Conservation (phyloP, 208 protist species). For the Crithidia fasciculata region DNA sequence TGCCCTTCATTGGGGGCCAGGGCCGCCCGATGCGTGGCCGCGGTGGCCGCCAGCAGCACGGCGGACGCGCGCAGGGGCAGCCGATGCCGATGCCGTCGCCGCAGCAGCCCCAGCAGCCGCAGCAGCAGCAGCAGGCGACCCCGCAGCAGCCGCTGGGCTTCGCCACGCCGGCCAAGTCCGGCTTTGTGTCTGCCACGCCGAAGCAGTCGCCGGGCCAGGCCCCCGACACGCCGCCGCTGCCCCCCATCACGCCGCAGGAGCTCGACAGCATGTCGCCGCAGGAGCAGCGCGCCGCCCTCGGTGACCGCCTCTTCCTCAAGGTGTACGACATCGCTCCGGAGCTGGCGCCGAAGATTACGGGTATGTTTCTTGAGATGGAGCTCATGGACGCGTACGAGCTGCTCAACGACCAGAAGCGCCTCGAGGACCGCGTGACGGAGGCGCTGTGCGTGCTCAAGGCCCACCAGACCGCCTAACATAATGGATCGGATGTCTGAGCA, state of each 20-base stretch:
- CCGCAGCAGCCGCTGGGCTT: constrained; percentile 52
- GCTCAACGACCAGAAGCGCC: constrained; percentile 67
- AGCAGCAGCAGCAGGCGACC: constrained; percentile 25
- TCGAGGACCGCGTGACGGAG: constrained; percentile 81
- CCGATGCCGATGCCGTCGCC: constrained; percentile 41
- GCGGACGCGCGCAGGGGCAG: constrained; percentile 39
- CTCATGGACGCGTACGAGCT: constrained; percentile 72
- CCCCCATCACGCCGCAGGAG: constrained; percentile 82
- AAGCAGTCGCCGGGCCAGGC: constrained; percentile 64
- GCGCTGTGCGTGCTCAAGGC: constrained; percentile 79
- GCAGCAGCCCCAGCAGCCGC: constrained; percentile 31
- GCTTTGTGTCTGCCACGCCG: constrained; percentile 61
- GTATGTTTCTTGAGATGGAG: constrained; percentile 90
- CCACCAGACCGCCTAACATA: constrained; percentile 42
- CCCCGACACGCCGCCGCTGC: constrained; percentile 82
- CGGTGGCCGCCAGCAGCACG: constrained; percentile 40
- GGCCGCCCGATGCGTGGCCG: constrained; percentile 45
- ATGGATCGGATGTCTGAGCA: too few relatives aligned
- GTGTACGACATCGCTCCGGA: constrained; percentile 86
- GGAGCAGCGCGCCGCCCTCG: constrained; percentile 90
- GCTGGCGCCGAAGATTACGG: constrained; percentile 88
- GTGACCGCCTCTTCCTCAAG: constrained; percentile 89
- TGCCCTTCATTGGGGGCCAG: constrained; percentile 27
- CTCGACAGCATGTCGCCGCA: constrained; percentile 86
- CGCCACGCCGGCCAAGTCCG: constrained; percentile 44